Evolutionary conservation across 2,329 filamentous ascomycete genomes (phyloP).

Genomic region (Parascedosporium putredinis): DNA sequence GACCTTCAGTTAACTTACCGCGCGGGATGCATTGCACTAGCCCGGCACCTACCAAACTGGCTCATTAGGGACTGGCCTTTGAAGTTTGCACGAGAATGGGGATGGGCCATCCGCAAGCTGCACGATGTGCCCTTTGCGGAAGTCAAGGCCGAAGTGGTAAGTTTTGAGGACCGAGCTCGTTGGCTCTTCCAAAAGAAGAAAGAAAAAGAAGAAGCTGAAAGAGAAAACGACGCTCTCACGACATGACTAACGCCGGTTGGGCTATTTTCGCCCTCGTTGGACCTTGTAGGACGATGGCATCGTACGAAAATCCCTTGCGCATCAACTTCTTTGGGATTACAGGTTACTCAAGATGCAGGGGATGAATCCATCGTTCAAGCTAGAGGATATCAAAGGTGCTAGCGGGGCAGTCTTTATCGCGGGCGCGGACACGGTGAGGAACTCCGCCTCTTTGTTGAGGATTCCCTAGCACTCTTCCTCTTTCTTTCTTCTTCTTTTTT

Average conservation of each 20-base stretch:
- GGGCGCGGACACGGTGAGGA: conserved; percentile 30
- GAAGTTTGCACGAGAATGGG: conserved; percentile 22
- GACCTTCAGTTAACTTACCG: too few relatives aligned
- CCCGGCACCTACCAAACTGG: conserved; percentile 19
- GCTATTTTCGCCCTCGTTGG: background rate
- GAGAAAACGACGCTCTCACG: too few relatives aligned
- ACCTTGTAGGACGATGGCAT: conserved; percentile 9
- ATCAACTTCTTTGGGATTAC: conserved; percentile 15
- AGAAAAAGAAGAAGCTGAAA: too few relatives aligned
- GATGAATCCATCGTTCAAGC: conserved; percentile 13
- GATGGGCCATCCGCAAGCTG: conserved; percentile 23
- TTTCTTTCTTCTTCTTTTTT: background rate
- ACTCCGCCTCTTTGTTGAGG: background rate
- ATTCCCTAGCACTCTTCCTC: too few relatives aligned
- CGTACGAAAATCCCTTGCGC: conserved; percentile 17
- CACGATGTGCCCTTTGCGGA: conserved; percentile 22
- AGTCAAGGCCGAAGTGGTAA: conserved; percentile 19
- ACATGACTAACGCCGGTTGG: too few relatives aligned
- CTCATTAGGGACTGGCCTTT: conserved; percentile 21
- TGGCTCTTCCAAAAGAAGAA: background rate
- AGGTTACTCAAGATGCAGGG: background rate
- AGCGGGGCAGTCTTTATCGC: conserved; percentile 38
- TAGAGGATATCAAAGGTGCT: conserved; percentile 38
- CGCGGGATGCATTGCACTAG: too few relatives aligned
- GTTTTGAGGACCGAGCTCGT: too few relatives aligned